These are phyloP conservation scores for Pseudohalonectria lignicola DNA, from an alignment of 2,329 filamentous ascomycete species.

Conservation along the genomic window DNA sequence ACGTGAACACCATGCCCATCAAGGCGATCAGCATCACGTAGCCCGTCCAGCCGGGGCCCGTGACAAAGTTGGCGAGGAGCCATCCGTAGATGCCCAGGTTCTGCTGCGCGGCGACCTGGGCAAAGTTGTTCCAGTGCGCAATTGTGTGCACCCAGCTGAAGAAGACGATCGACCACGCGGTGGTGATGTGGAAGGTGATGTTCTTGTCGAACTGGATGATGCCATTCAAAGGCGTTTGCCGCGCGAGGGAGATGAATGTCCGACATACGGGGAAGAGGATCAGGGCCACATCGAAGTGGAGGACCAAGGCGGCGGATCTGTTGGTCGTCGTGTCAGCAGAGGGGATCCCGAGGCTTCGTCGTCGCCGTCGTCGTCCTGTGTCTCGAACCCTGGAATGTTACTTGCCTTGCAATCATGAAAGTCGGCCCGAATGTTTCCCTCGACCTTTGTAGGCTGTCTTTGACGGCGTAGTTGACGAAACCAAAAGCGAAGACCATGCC, in stretches of 20 bases:
- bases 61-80: conserved; percentile 64
- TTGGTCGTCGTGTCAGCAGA: neutral
- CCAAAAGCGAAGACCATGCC: conserved; percentile 69
- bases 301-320: conserved; percentile 59
- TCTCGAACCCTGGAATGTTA: no score
- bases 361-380: no score
- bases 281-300: conserved; percentile 74
- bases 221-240: conserved; percentile 73
- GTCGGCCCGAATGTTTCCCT: conserved; percentile 63
- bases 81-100: conserved; percentile 70
- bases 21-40: conserved; percentile 74
- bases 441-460: conserved; percentile 59
- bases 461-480: conserved; percentile 69
- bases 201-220: conserved; percentile 87
- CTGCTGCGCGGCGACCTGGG: conserved; percentile 63
- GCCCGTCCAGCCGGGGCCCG: conserved; percentile 75
- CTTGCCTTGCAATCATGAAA: conserved; percentile 54
- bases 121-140: conserved; percentile 81
- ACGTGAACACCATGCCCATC: conserved; percentile 69
- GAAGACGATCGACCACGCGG: conserved; percentile 80
- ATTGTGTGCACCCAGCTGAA: conserved; percentile 81
- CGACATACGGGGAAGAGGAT: conserved; percentile 75
- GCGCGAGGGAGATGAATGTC: conserved; percentile 69
- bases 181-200: conserved; percentile 77
- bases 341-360: no score